Percentiles rank a stretch among this genome's conserved stretches.
Evolutionary conservation across 2,329 filamentous ascomycete genomes (phyloP).

Genomic region (Talaromyces verruculosus): DNA sequence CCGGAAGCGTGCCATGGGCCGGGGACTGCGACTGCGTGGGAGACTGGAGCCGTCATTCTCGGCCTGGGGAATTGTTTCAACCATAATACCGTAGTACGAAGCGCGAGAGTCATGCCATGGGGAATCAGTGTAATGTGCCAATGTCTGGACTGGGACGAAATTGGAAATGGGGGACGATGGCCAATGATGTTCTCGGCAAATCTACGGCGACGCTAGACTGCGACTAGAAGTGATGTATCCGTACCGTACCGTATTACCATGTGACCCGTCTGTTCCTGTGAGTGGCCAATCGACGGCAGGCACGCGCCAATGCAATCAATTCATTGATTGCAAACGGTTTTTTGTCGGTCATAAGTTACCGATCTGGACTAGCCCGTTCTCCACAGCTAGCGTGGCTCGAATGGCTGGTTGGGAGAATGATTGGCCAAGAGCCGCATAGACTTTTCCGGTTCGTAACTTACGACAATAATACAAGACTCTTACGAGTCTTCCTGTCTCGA

Average conservation of each 20-base stretch:
- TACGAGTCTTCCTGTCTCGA: background rate
- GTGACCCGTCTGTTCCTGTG: background rate
- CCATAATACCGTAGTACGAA: background rate
- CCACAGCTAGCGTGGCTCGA: background rate
- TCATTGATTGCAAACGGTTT: background rate
- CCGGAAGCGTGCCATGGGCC: constrained; percentile 20
- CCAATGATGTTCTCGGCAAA: constrained; percentile 18
- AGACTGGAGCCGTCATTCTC: constrained; percentile 12
- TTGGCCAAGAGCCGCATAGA: constrained; percentile 1
- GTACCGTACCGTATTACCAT: background rate
- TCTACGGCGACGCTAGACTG: background rate
- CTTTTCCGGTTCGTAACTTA: constrained; percentile 2
- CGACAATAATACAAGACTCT: background rate
- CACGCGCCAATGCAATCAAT: background rate
- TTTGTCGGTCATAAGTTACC: background rate
- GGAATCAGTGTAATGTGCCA: background rate
- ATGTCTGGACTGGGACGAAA: constrained; percentile 5
- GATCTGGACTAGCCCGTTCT: background rate
- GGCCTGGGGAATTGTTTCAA: constrained; percentile 14
- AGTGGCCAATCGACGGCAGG: background rate
- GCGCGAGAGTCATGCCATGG: background rate
- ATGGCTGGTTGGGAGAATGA: background rate
- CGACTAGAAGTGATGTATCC: background rate
- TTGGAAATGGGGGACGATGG: background rate
- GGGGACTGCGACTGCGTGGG: background rate